phyloP scores from a whole-genome alignment of 495 filamentous ascomycete species.

The Daldinia childiae region DNA sequence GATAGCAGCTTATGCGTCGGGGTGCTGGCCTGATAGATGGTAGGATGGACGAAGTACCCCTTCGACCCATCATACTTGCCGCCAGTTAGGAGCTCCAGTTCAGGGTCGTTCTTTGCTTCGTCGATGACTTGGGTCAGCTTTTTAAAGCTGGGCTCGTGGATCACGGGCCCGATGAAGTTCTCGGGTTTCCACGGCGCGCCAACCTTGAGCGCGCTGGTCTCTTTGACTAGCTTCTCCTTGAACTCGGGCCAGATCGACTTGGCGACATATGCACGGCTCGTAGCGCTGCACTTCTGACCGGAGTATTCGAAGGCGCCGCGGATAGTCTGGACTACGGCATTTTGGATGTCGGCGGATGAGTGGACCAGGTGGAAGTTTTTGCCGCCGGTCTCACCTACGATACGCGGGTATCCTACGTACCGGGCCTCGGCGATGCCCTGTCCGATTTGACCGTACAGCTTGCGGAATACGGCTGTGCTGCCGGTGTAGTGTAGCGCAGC shows the following conservation, averaged over 20 bases:
- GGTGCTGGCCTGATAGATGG: constrained; percentile 70
- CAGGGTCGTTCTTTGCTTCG: constrained; percentile 69
- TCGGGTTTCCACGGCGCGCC: constrained; percentile 74
- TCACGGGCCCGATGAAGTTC: constrained; percentile 81
- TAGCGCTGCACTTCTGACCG: constrained; percentile 89
- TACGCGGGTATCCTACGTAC: constrained; percentile 79
- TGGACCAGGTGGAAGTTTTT: constrained; percentile 94
- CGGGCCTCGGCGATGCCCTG: constrained; percentile 70
- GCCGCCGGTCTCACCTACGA: constrained; percentile 87
- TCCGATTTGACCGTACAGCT: constrained; percentile 76
- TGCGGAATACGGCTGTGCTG: constrained; percentile 81
- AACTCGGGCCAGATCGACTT: constrained; percentile 75
- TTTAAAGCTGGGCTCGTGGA: constrained; percentile 75
- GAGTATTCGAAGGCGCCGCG: constrained; percentile 91
- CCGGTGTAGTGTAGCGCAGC: constrained; percentile 84
- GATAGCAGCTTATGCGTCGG: constrained; percentile 72
- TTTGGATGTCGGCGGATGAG: constrained; percentile 73
- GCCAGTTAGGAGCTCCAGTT: constrained; percentile 70
- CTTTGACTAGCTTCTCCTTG: constrained; percentile 65
- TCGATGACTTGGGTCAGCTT: constrained; percentile 75
- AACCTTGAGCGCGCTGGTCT: constrained; percentile 72
- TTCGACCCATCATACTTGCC: constrained; percentile 73
- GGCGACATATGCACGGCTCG: constrained; percentile 79
- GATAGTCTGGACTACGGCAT: constrained; percentile 82
- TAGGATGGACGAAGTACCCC: constrained; percentile 78